Conservation (phyloP, 2,329 filamentous ascomycete species). For the Lachnellula hyalina region DNA sequence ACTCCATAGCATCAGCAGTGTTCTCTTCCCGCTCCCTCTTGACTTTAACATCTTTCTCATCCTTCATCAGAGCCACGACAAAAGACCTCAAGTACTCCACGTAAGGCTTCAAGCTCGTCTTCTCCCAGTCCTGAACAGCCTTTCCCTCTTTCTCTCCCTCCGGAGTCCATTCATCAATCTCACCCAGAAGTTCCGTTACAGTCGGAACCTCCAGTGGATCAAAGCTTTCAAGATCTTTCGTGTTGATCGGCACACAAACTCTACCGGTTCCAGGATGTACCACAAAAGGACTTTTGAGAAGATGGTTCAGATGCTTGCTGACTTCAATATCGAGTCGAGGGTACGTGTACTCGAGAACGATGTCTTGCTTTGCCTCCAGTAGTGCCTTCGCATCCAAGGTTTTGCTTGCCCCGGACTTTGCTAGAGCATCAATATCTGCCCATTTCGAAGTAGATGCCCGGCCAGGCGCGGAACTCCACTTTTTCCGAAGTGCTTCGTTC, state of each 20-base stretch:
- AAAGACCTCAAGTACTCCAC: slow-evolving; percentile 84
- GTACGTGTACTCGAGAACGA: slow-evolving; percentile 96
- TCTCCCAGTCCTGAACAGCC: slow-evolving; percentile 81
- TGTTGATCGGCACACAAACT: slow-evolving; percentile 93
- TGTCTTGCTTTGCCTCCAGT: slow-evolving; percentile 87
- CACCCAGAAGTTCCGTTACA: slow-evolving; percentile 70
- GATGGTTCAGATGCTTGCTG: slow-evolving; percentile 95
- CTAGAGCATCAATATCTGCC: slow-evolving; percentile 86
- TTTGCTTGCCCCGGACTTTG: slow-evolving; percentile 68
- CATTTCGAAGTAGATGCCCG: slow-evolving; percentile 78
- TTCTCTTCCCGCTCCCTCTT: slow-evolving; percentile 46
- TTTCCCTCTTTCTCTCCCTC: slow-evolving; percentile 41
- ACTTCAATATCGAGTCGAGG: slow-evolving; percentile 95
- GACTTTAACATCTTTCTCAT: slow-evolving; percentile 52
- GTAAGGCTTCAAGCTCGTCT: slow-evolving; percentile 90
- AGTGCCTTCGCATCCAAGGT: slow-evolving; percentile 68
- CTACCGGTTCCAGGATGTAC: slow-evolving; percentile 91
- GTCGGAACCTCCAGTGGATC: slow-evolving; percentile 87
- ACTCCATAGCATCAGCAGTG: slow-evolving; percentile 55
- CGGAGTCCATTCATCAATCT: slow-evolving; percentile 76
- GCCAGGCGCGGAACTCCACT: slow-evolving; percentile 81
- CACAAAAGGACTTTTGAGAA: slow-evolving; percentile 95
- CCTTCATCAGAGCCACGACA: slow-evolving; percentile 72
- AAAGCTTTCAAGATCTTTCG: slow-evolving; percentile 67
- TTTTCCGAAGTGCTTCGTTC: slow-evolving; percentile 73